Percentiles rank a stretch among this genome's conserved stretches.
Evolutionary conservation across 108 stramenopile genomes (phyloP).

Genomic region (Fragilaria crotonensis): DNA sequence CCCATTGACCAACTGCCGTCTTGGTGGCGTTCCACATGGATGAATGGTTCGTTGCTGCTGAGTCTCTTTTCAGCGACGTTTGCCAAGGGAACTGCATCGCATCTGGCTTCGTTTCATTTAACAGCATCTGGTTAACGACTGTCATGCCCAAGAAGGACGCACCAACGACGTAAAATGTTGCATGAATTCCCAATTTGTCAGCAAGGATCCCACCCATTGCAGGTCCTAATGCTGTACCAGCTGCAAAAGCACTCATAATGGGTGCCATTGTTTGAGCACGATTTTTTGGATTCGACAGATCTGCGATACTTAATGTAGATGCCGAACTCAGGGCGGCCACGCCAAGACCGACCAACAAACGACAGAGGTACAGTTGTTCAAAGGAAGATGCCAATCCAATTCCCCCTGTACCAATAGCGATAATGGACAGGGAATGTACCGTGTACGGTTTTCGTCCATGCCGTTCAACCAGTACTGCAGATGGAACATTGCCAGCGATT

Average conservation of each 20-base stretch:
- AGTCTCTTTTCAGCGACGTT: not conserved
- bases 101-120: slow-evolving; percentile 50
- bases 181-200: slow-evolving; percentile 57
- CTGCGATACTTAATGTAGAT: slow-evolving; percentile 69
- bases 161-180: slow-evolving; percentile 69
- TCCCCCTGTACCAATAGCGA: slow-evolving; percentile 78
- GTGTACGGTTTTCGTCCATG: slow-evolving; percentile 85
- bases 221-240: slow-evolving; percentile 83
- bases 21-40: slow-evolving; percentile 36
- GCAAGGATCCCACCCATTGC: slow-evolving; percentile 75
- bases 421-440: slow-evolving; percentile 55
- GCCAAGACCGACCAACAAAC: slow-evolving; percentile 73
- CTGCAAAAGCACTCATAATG: slow-evolving; percentile 76
- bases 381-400: slow-evolving; percentile 62
- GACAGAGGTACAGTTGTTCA: slow-evolving; percentile 61
- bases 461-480: slow-evolving; percentile 72
- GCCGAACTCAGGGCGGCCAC: slow-evolving; percentile 69
- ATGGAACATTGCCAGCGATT: slow-evolving; percentile 82
- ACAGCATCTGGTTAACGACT: slow-evolving; percentile 45
- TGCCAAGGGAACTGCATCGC: slow-evolving; percentile 41
- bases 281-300: slow-evolving; percentile 75
- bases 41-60: not conserved
- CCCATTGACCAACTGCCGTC: slow-evolving; percentile 66
- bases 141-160: slow-evolving; percentile 50
- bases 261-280: slow-evolving; percentile 77